Conservation (phyloP, 2,329 filamentous ascomycete species). For the Neonectria sp. region DNA sequence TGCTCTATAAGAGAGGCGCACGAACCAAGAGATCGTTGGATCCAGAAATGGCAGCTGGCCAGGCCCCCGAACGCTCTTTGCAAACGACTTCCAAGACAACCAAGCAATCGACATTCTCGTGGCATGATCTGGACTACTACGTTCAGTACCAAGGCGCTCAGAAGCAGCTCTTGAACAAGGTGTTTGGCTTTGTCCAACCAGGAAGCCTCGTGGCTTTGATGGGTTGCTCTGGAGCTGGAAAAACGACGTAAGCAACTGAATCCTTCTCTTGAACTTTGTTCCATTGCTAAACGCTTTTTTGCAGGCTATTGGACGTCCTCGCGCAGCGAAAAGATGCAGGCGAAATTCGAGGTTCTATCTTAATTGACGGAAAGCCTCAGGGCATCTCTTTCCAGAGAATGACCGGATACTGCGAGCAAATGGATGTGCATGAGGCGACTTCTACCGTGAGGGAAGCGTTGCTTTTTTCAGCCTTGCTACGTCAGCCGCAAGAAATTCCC, state of each 20-base stretch:
- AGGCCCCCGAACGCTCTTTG: slow-evolving; percentile 5
- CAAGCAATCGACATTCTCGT: slow-evolving; percentile 78
- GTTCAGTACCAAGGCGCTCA: slow-evolving; percentile 75
- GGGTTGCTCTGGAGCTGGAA: slow-evolving; percentile 85
- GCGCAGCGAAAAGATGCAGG: slow-evolving; percentile 76
- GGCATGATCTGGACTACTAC: slow-evolving; percentile 78
- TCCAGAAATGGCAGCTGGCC: slow-evolving; percentile 33
- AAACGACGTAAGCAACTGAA: slow-evolving; percentile 71
- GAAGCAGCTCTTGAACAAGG: slow-evolving; percentile 70
- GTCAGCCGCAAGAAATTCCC: slow-evolving; percentile 70
- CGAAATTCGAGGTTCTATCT: slow-evolving; percentile 60
- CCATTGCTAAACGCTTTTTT: neutral
- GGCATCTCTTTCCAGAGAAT: slow-evolving; percentile 75
- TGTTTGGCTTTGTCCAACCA: slow-evolving; percentile 84
- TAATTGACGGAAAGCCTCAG: slow-evolving; percentile 73
- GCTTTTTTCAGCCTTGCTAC: slow-evolving; percentile 76
- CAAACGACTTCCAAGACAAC: slow-evolving; percentile 51
- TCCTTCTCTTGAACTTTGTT: neutral
- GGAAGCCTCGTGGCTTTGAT: slow-evolving; percentile 86
- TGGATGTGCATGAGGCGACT: slow-evolving; percentile 77
- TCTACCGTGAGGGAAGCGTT: slow-evolving; percentile 78
- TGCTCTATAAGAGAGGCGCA: slow-evolving; percentile 30
- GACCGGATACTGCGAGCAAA: slow-evolving; percentile 79
- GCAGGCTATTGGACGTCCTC: slow-evolving; percentile 73
- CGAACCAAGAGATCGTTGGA: slow-evolving; percentile 52